Evolutionary conservation across 371 early-diverging fungal species (phyloP), one percentile per base, ranked within the genome.

Genomic region (Lichtheimia corymbifera): DNA sequence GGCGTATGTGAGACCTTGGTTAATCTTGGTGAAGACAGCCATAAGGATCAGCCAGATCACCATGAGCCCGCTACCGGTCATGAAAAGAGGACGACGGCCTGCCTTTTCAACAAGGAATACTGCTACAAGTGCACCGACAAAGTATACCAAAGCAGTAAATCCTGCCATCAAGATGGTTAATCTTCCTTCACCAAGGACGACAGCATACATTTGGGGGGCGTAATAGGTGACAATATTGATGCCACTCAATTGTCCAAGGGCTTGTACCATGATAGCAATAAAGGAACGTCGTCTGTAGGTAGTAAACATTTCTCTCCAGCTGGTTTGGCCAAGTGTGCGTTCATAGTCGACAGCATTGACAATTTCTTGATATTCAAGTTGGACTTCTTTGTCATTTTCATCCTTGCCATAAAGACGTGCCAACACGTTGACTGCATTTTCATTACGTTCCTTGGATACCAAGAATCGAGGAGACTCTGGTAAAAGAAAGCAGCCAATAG

Each of bases 291-390:
- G 65, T 7, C 81, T 78, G 51, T 80, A 68, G 2, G 47, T 66
- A 4, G 73, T 71, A 60, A 91, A 72, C 64, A 96, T 83, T 58
- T 95, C 94, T 3, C 49, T 12, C 82, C 92, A 94, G 25, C 80
- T 78, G 47, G 87, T 87, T 12, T 77, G 73, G 9, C 88, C 89
- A 30, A 88, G 75, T 3, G 74, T 81, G 14, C 83, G 76, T 70
- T 96, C 96, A 25, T 83, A 67, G 18, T 72, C 76, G 35, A 93
- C 72, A 41, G 80, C 73, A 28, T 60, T 85, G 76, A 57, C 28
- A 22, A 22, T 22, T 22, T 22, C 22, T 22, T 22, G 70, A 94
- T 91, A 17, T 87, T 77, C 78, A 6, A 75, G 54, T 11, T 22
- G 22, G 22, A 94, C 90, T 4, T 66, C 76, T 4, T 83, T 67